A percentile compares a stretch with the other conserved stretches of the same genome.
Conservation (phyloP, 2,329 filamentous ascomycete genomes). For the Aureobasidium sp. region DNA sequence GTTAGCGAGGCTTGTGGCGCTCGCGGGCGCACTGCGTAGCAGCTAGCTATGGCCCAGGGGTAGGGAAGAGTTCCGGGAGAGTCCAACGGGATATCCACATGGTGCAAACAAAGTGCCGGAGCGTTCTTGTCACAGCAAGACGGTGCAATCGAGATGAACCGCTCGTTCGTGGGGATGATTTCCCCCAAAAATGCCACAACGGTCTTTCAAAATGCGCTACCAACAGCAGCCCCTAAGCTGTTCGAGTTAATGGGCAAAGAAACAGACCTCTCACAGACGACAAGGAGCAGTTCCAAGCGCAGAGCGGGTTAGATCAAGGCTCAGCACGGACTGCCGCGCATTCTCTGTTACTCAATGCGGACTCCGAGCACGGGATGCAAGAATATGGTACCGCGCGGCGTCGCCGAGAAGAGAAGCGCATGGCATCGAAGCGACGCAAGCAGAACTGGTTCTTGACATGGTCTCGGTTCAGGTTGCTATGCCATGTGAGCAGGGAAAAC, state of each 20-base stretch:
- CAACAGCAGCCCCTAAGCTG: background rate
- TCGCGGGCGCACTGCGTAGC: background rate
- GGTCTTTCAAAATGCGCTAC: background rate
- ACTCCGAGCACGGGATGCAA: background rate
- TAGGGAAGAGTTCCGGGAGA: constrained; percentile 1
- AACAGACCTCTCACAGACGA: background rate
- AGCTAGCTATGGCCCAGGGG: constrained; percentile 1
- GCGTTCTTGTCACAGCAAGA: constrained; percentile 7
- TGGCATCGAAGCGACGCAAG: background rate
- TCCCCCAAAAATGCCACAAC: background rate
- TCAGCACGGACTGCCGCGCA: constrained; percentile 6
- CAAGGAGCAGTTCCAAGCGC: background rate
- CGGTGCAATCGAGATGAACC: constrained; percentile 5
- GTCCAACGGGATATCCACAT: constrained; percentile 7
- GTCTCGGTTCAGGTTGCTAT: constrained; percentile 10
- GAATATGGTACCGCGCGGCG: constrained; percentile 1
- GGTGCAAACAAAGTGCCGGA: constrained; percentile 8
- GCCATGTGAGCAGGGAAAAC: background rate
- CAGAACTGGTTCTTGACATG: background rate
- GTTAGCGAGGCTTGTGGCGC: constrained; percentile 6
- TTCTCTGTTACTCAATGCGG: background rate
- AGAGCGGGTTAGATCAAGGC: background rate
- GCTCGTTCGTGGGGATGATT: background rate
- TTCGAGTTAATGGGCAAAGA: background rate
- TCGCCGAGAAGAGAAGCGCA: background rate